A percentile compares a stretch with the other conserved stretches of the same genome.
Conservation (phyloP, 2,329 filamentous ascomycete genomes). For the Trichophyton rubrum region DNA sequence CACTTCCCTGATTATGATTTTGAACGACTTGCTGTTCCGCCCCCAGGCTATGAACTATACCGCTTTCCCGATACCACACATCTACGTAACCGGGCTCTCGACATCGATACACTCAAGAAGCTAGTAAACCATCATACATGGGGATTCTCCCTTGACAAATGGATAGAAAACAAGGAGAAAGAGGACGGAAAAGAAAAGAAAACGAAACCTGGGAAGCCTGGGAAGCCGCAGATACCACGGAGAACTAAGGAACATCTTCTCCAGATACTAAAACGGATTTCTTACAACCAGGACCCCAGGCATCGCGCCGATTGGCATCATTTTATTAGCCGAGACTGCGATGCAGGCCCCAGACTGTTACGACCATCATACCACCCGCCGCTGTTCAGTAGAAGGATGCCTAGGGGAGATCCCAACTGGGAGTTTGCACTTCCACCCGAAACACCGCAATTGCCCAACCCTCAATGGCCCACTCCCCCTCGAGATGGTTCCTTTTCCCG, state of each 20-base stretch:
- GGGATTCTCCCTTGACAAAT: constrained; percentile 10
- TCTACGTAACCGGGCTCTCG: constrained; percentile 7
- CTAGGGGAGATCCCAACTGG: constrained; percentile 6
- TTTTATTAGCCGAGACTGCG: constrained; percentile 11
- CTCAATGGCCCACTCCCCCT: neutral
- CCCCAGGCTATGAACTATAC: constrained; percentile 11
- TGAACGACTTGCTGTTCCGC: constrained; percentile 5
- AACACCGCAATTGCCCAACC: neutral
- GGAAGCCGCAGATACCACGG: neutral
- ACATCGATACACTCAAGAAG: constrained; percentile 6
- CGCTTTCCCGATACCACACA: constrained; percentile 11
- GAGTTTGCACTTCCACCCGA: neutral
- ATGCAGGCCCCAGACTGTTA: constrained; percentile 13
- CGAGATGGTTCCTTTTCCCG: neutral
- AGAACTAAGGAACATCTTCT: constrained; percentile 10
- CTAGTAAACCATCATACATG: constrained; percentile 12
- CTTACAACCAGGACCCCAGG: constrained; percentile 11
- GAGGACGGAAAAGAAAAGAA: no score
- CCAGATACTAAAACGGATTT: constrained; percentile 11
- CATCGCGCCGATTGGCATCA: constrained; percentile 11
- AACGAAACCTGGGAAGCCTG: no score
- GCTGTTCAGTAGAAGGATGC: constrained; percentile 9
- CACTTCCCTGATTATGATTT: constrained; percentile 10
- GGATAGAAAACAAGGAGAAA: no score
- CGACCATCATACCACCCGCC: constrained; percentile 8